A percentile compares a stretch with the other conserved stretches of the same genome.
Evolutionary conservation across 2,329 filamentous ascomycete genomes (phyloP).

Genomic region (Sporothrix phasma): DNA sequence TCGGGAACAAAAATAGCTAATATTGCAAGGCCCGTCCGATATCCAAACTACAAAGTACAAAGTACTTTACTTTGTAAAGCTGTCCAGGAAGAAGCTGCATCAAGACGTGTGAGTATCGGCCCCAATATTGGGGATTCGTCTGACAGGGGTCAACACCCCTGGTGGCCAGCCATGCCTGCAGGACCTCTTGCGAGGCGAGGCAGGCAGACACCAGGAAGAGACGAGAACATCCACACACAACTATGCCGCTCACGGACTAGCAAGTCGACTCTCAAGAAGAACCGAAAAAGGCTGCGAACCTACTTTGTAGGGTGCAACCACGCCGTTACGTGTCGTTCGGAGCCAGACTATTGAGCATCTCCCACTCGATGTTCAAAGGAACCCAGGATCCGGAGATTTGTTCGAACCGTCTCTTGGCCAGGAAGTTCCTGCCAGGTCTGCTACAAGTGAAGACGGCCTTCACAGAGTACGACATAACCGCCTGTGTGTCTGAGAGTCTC

Average conservation of each 20-base stretch:
- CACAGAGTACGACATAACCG: too few species aligned
- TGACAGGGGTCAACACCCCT: not conserved
- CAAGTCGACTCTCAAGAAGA: too few species aligned
- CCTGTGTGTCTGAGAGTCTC: too few species aligned
- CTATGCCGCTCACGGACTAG: not conserved
- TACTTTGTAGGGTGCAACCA: too few species aligned
- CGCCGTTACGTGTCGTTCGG: not conserved
- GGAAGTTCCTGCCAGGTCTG: too few species aligned
- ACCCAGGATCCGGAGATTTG: not conserved
- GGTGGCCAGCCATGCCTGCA: not conserved
- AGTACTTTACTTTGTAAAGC: too few species aligned
- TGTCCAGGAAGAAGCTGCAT: not conserved
- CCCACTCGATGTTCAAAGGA: too few species aligned
- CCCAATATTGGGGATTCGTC: not conserved
- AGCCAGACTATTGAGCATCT: too few species aligned
- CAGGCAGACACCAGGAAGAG: not conserved
- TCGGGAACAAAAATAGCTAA: constrained; percentile 1
- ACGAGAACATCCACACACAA: not conserved
- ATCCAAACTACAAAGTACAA: not conserved
- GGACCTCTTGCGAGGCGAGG: not conserved
- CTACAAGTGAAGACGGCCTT: too few species aligned
- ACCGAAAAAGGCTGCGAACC: too few species aligned
- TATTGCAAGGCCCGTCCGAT: not conserved
- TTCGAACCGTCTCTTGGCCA: constrained; percentile 6
- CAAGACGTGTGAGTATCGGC: not conserved